A percentile compares a stretch with the other conserved stretches of the same genome.
phyloP scores from a whole-genome alignment of 495 filamentous ascomycete species.

The Neurospora cerealis region DNA sequence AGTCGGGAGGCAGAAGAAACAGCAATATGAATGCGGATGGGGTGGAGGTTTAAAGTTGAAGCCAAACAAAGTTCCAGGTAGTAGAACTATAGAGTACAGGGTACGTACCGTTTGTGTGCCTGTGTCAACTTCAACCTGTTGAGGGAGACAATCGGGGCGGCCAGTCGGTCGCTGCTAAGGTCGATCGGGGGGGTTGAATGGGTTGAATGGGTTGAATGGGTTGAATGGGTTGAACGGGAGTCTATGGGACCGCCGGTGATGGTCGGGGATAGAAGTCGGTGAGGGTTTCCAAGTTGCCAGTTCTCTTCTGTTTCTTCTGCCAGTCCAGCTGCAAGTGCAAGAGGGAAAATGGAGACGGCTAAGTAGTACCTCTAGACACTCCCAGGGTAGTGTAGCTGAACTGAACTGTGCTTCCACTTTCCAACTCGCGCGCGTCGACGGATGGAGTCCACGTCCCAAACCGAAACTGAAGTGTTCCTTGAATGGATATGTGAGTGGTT shows the following conservation, averaged over 20 bases:
- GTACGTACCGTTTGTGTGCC: not conserved
- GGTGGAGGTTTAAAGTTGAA: not conserved
- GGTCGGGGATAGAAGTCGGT: not conserved
- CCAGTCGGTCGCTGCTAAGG: not conserved
- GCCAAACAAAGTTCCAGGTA: not conserved
- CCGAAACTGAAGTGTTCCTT: not conserved
- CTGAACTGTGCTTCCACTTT: not conserved
- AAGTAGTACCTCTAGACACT: not conserved
- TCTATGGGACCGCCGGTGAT: not conserved
- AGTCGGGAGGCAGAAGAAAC: not conserved
- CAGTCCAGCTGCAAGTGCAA: not conserved
- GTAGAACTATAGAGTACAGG: not conserved
- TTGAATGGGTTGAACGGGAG: not conserved
- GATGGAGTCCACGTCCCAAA: not conserved
- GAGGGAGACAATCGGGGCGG: not conserved
- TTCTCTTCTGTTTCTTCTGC: not conserved
- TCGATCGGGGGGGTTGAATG: not conserved
- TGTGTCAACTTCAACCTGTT: not conserved
- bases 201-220: not conserved
- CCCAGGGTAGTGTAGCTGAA: not conserved
- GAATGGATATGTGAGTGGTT: not conserved
- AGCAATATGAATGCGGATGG: not conserved
- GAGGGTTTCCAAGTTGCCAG: not conserved
- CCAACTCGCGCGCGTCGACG: not conserved
- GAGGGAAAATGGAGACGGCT: not conserved